Evolutionary conservation across 768 basidiomycete genomes (phyloP), one percentile per base, ranked within the genome.

Genomic region (Boletus rubroflammeus): DNA sequence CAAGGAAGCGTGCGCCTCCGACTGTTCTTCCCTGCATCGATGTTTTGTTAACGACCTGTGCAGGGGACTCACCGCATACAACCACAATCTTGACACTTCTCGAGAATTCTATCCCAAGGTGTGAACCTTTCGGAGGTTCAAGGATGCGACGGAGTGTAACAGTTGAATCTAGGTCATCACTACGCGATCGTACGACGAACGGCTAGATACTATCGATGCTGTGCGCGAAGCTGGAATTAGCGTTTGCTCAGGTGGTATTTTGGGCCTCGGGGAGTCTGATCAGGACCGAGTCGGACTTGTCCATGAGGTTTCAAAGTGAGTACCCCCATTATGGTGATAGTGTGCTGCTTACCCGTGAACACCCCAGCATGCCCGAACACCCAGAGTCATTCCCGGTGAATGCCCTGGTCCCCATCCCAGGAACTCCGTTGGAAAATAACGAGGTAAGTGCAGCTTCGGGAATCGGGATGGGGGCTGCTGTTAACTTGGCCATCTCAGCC

Each of bases 301-400:
- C 58, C 88, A 88, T 78, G 94, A 98, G 70, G 88, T 94, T 56
- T 82, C 91, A 47, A 92, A 84, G 94, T 94, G 73, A 67, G 85
- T 74, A 10, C 35, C 28, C 21, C 14, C 39, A 40, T 41, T 13
- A 21, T 3, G 8, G 28, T 36, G 47, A 47, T 45, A 17, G 51
- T 17, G 42, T 50, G 28, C 25, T 28, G 39, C 50, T 62, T 19
- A 58, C 42, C 40, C 21, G 9, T 42, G 38, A 46, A 39, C 54
- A 41, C 50, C 44, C 8, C 61, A 95, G 93, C 66, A 86, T 97
- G 81, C 86, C 90, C 38, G 90, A 95, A 68, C 93, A 98, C 64
- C 96, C 96, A n/a, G 96, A 98, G 70, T 95, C 92, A 5, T 98
- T 98, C 78, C 96, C 96, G 0, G 95, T 98, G 56, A 98, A 98